Conservation (phyloP, 1,139 yeast species). For the Candida frijolesensis region DNA sequence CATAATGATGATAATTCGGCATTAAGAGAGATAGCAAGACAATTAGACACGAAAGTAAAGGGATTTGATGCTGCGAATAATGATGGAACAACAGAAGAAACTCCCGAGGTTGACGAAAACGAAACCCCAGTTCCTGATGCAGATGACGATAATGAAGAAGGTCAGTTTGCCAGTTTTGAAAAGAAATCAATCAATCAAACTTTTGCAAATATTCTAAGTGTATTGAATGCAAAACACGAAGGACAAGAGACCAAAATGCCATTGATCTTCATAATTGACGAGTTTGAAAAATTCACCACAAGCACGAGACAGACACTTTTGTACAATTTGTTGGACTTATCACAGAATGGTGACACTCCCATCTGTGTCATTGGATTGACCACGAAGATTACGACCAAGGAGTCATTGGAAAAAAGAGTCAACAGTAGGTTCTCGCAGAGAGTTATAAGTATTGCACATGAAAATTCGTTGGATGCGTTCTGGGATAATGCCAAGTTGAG, state of each 20-base stretch:
- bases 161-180: conserved; percentile 45
- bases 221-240: conserved; percentile 28
- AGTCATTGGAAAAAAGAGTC: conserved; percentile 86
- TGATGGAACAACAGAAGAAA: conserved; percentile 5
- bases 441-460: conserved; percentile 59
- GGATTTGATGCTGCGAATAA: conserved; percentile 12
- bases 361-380: conserved; percentile 83
- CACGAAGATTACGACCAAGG: conserved; percentile 73
- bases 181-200: conserved; percentile 44
- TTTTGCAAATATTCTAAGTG: conserved; percentile 39
- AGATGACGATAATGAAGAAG: conserved; percentile 8
- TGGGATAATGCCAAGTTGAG: conserved; percentile 33
- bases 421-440: conserved; percentile 87
- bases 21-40: conserved; percentile 81
- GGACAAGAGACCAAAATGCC: conserved; percentile 40
- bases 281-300: conserved; percentile 76
- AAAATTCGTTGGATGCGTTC: conserved; percentile 47
- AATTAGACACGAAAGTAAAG: conserved; percentile 56
- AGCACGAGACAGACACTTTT: conserved; percentile 77
- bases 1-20: conserved; percentile 81
- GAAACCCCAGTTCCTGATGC: neutral
- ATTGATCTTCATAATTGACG: conserved; percentile 79
- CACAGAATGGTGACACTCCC: conserved; percentile 75
- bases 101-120: conserved; percentile 14
- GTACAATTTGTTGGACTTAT: conserved; percentile 83